phyloP scores from a whole-genome alignment of 805 yeast species.

The Ogataea degrootiae region DNA sequence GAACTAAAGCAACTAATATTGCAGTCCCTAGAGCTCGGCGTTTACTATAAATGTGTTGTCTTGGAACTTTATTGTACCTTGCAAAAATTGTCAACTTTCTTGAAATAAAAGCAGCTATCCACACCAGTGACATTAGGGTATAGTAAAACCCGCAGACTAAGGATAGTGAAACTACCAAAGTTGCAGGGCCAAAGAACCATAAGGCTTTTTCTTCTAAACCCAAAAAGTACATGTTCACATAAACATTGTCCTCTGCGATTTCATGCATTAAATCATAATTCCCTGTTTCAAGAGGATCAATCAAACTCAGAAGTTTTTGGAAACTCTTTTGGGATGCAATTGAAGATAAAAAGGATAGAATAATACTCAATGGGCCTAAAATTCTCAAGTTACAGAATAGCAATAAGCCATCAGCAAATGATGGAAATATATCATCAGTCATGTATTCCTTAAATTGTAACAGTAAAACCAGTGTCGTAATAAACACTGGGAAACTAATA shows the following conservation, averaged over 20 bases:
- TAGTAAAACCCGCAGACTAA: constrained; percentile 37
- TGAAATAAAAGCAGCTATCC: constrained; percentile 17
- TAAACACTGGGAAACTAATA: constrained; percentile 63
- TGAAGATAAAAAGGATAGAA: constrained; percentile 36
- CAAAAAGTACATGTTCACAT: constrained; percentile 54
- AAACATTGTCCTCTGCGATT: constrained; percentile 31
- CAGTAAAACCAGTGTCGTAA: constrained; percentile 46
- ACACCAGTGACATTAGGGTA: constrained; percentile 25
- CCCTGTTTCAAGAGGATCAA: constrained; percentile 53
- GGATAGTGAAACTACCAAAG: constrained; percentile 42
- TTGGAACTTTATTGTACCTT: constrained; percentile 1
- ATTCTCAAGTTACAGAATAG: constrained; percentile 29
- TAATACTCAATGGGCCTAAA: constrained; percentile 21
- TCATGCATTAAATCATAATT: constrained; percentile 40
- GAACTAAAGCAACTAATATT: constrained; percentile 40
- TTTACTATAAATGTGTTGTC: constrained; percentile 9
- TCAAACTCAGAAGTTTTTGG: constrained; percentile 34
- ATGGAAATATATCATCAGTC: constrained; percentile 34
- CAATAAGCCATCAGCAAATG: constrained; percentile 43
- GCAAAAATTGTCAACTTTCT: constrained; percentile 8
- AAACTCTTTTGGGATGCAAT: constrained; percentile 31
- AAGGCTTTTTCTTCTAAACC: constrained; percentile 58
- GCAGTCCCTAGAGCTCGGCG: constrained; percentile 32
- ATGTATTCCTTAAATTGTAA: constrained; percentile 50
- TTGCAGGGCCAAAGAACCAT: constrained; percentile 57